Evolutionary conservation across 2,329 filamentous ascomycete species (phyloP), one percentile per base, ranked within the genome.

Genomic region (Fusarium compactum): DNA sequence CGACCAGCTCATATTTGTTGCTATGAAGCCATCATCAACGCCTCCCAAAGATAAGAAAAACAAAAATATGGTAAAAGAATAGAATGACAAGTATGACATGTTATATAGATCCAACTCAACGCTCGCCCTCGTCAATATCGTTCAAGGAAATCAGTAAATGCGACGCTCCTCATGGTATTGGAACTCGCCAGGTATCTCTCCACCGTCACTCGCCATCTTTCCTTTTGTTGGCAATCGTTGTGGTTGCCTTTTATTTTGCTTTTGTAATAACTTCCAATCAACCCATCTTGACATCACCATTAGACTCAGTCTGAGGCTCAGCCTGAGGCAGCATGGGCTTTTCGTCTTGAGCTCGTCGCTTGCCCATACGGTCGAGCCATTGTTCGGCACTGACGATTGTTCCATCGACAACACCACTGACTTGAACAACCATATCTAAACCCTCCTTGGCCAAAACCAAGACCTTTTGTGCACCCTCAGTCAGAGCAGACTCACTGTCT

Each of bases 381-480:
- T 91, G 89, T 80, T 98, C 95, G 1, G 96, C 96, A 74, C 92
- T 96, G 58, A 92, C 88, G 56, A 98, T 92, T 0, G 96, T 98
- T 56, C 94, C 92, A 72, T 97, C 93, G 11, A 98, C 87, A 3
- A 98, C 93, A 8, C 91, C 90, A 43, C 91, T 96, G 52, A 99
- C 94, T 78, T 98, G 94, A 2, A 90, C 88, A 86, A 98, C 94
- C 91, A 98, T 97, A 73, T 98, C 94, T 16, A 98, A 84, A 0
- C 95, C 94, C 78, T 98, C 95, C 75, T 92, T 92, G 9, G 95
- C 95, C 54, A 98, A 89, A 2, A 96, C 89, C 15, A 98, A 83
- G 59, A 97, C 94, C 43, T 92, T 87, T 72, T 94, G 91, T 0
- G 93, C 94, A 54, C 85, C 85, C 27, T 90, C 86, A 22, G 79